Conservation (phyloP, 208 protist species). For the Wallacemonas sp. region DNA sequence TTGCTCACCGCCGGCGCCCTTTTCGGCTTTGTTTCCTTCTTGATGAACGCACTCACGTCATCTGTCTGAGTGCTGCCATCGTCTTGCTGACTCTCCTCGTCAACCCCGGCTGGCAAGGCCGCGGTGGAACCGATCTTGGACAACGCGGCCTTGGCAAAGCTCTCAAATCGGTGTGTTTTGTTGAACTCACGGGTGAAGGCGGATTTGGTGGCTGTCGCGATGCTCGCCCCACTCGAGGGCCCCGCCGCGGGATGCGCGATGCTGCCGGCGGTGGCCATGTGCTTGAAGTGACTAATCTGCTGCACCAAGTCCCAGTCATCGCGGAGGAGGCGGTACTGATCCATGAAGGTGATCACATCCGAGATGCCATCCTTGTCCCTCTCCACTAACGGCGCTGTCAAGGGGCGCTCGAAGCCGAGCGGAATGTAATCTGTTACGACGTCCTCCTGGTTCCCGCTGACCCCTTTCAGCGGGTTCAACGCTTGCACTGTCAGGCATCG, state of each 20-base stretch:
- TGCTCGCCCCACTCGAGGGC: slow-evolving; percentile 16
- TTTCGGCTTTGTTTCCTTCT: slow-evolving; percentile 18
- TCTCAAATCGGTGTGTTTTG: slow-evolving; percentile 76
- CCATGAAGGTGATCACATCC: slow-evolving; percentile 84
- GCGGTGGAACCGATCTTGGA: slow-evolving; percentile 25
- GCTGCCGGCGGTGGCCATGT: slow-evolving; percentile 38
- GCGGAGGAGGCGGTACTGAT: slow-evolving; percentile 81
- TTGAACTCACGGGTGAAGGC: slow-evolving; percentile 92
- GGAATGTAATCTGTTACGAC: slow-evolving; percentile 88
- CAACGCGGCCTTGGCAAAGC: slow-evolving; percentile 60
- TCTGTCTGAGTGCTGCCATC: slow-evolving; percentile 9
- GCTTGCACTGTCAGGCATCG: slow-evolving; percentile 73
- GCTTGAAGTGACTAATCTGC: slow-evolving; percentile 68
- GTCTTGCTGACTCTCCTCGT: slow-evolving; percentile 23
- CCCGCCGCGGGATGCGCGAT: slow-evolving; percentile 9
- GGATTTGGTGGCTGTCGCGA: slow-evolving; percentile 78
- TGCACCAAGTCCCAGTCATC: slow-evolving; percentile 92
- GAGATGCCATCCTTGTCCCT: slow-evolving; percentile 70
- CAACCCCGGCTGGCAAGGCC: slow-evolving; percentile 12
- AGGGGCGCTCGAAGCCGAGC: slow-evolving; percentile 56
- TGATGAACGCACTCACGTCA: slow-evolving; percentile 16
- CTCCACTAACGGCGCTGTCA: slow-evolving; percentile 56
- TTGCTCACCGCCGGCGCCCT: slow-evolving; percentile 1
- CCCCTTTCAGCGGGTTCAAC: slow-evolving; percentile 38
- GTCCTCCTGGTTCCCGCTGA: slow-evolving; percentile 76